Base-by-base conservation (phyloP, 2,329 filamentous ascomycete genomes). In the Xylaria hypoxylon region DNA sequence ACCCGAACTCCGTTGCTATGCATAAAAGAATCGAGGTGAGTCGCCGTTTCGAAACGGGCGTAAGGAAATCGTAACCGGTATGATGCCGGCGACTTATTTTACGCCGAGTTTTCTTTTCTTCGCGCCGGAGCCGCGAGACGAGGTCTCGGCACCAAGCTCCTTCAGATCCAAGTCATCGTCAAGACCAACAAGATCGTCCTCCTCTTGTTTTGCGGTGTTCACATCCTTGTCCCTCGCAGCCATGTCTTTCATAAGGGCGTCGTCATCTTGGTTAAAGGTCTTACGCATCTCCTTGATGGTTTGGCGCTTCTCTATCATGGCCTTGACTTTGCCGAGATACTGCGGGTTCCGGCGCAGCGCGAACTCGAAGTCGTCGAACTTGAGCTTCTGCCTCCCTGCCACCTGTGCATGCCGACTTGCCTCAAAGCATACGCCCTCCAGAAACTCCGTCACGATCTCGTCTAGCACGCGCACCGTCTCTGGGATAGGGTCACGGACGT, bases 281-380 rank as follows among this genome's bases (percentile, higher is more conserved):
- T 94, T 94, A 68, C 94, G 85, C 59, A 92, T 91, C 75, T 91
- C 88, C 78, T 96, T 96, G 69, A 98, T 89, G 76, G 94, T 90
- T 77, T 90, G 90, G 73, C 96, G 93, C 84, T 95, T 94, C 79
- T 93, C 91, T 71, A 97, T 87, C 76, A 97, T 88, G 81, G 97
- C 94, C 77, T 93, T 89, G 61, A 98, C 94, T 75, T 95, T 90
- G 55, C 96, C 96, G 48, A 98, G 84, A 77, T 97, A 96, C 65
- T 87, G 84, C 8, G 92, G 90, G 75, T 98, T 96, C 70, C 92
- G 89, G 35, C 96, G 88, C 72, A 98, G 88, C 44, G 94, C 93
- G 80, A 97, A 99, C 76, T 96, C 94, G 82, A 99, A 97, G 80
- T 99, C 96, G 76, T 97, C 95, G 75, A 97, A 92, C 79, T 99